phyloP scores from a whole-genome alignment of 73 alveolate species.

The Paramecium caudatum region DNA sequence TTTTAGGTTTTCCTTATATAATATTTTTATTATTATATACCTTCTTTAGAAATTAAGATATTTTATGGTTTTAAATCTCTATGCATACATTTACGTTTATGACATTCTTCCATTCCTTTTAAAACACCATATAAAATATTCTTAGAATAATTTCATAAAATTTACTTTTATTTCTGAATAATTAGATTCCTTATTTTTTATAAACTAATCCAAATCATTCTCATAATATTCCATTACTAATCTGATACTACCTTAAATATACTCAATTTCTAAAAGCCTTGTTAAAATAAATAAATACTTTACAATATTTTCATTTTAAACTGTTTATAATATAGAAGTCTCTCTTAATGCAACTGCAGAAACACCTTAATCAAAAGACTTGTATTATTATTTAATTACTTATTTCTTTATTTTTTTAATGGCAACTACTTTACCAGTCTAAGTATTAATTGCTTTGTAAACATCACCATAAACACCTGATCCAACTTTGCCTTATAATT shows the following conservation, averaged over 20 bases:
- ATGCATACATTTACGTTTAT: conserved; percentile 54
- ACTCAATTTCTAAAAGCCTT: conserved; percentile 57
- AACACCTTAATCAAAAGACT: conserved; percentile 46
- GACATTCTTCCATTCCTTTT: conserved; percentile 41
- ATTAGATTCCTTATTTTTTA: neutral
- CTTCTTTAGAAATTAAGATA: neutral
- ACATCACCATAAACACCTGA: conserved; percentile 98
- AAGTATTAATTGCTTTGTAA: conserved; percentile 90
- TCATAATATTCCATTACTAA: conserved; percentile 66
- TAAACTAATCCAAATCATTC: neutral
- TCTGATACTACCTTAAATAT: conserved; percentile 19
- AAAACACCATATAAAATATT: conserved; percentile 1
- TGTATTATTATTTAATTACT: neutral
- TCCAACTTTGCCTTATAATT: conserved; percentile 83
- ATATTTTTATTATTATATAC: neutral
- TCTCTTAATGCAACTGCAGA: conserved; percentile 57
- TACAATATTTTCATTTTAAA: conserved; percentile 30
- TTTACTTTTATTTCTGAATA: neutral
- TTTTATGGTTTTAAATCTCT: conserved; percentile 59
- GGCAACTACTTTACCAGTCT: conserved; percentile 94
- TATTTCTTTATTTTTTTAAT: conserved; percentile 90
- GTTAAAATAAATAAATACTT: neutral
- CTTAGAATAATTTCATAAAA: neutral
- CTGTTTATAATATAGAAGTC: conserved; percentile 13
- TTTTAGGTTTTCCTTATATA: conserved; percentile 2